These are phyloP conservation scores for Papiliotrema laurentii DNA, from an alignment of 1,284 basidiomycete species.

Conservation along the genomic window DNA sequence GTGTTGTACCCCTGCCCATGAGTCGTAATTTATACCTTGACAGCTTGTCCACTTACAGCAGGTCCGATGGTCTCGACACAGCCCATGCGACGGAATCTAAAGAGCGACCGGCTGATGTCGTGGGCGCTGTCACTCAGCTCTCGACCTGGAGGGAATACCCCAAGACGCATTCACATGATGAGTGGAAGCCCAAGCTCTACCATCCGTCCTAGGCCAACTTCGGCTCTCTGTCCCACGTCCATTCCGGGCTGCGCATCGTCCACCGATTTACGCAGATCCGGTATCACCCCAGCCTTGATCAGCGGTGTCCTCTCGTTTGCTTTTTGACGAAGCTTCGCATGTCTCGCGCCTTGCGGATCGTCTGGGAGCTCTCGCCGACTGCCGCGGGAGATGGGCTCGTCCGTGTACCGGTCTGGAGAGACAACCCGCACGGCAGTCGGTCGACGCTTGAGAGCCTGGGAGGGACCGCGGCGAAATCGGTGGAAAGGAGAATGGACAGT, in stretches of 20 bases:
- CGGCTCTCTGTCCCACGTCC: slow-evolving; percentile 11
- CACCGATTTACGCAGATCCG: slow-evolving; percentile 28
- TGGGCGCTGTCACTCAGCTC: slow-evolving; percentile 58
- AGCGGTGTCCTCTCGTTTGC: slow-evolving; percentile 37
- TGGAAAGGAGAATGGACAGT: not conserved
- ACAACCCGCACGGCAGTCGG: slow-evolving; percentile 39
- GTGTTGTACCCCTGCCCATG: slow-evolving; percentile 66
- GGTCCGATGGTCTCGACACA: slow-evolving; percentile 78
- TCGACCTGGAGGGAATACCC: not conserved
- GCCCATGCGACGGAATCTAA: slow-evolving; percentile 69
- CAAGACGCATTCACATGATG: slow-evolving; percentile 31
- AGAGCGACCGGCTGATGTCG: slow-evolving; percentile 65
- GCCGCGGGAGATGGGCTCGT: slow-evolving; percentile 22
- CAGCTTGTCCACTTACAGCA: slow-evolving; percentile 54
- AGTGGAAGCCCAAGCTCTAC: slow-evolving; percentile 33
- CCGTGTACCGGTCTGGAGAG: slow-evolving; percentile 23
- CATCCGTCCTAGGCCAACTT: slow-evolving; percentile 35
- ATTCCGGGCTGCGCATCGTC: slow-evolving; percentile 11
- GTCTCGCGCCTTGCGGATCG: not conserved
- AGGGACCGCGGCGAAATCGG: not conserved
- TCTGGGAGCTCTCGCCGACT: not conserved
- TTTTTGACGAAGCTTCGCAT: not conserved
- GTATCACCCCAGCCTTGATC: slow-evolving; percentile 42
- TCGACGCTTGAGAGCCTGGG: slow-evolving; percentile 19
- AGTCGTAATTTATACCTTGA: too few species aligned